Evolutionary conservation across 768 basidiomycete genomes (phyloP).

Genomic region (Phlebiopsis gigantea): DNA sequence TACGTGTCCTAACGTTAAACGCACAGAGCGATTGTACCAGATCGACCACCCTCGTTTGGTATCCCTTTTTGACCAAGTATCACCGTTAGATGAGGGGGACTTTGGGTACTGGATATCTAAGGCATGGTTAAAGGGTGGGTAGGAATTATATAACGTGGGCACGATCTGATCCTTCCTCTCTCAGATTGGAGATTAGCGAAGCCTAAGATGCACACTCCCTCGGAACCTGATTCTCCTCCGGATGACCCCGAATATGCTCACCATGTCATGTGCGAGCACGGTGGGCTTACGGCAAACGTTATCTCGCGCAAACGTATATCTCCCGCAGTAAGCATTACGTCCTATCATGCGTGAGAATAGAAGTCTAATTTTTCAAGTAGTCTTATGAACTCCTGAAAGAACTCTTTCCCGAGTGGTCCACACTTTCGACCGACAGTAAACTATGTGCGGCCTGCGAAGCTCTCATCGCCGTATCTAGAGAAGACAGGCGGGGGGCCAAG

Average conservation of each 20-base stretch:
- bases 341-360: not conserved
- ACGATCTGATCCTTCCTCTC: not conserved
- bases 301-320: constrained; percentile 61
- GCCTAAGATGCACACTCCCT: constrained; percentile 70
- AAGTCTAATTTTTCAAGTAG: constrained; percentile 27
- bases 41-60: constrained; percentile 63
- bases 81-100: constrained; percentile 36
- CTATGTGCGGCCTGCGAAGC: constrained; percentile 63
- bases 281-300: constrained; percentile 47
- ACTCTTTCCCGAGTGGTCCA: constrained; percentile 63
- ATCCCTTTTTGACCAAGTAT: constrained; percentile 49
- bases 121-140: constrained; percentile 67
- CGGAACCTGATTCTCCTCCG: constrained; percentile 61
- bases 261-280: constrained; percentile 74
- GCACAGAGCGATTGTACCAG: constrained; percentile 62
- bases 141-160: not conserved
- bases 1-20: not conserved
- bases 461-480: constrained; percentile 44
- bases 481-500: constrained; percentile 57
- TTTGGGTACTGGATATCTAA: constrained; percentile 72
- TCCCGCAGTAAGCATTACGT: constrained; percentile 37
- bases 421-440: constrained; percentile 44
- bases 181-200: constrained; percentile 69
- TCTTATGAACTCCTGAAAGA: constrained; percentile 48
- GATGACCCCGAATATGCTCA: constrained; percentile 47